Percentiles rank a stretch among this genome's conserved stretches.
phyloP scores from a whole-genome alignment of 176 grass and related monocot species.

The Chrysopogon serrulatus region DNA sequence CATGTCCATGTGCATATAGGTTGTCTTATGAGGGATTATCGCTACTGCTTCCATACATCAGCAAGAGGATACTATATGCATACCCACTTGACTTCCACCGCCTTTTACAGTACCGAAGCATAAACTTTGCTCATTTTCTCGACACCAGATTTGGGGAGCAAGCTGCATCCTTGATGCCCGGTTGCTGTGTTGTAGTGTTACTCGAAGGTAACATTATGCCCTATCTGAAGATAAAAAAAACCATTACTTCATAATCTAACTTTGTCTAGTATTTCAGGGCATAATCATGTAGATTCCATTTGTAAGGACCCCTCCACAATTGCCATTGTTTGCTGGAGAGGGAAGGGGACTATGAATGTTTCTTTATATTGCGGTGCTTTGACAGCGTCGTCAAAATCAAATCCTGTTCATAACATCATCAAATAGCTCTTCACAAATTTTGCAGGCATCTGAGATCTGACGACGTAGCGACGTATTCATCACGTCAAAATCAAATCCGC shows the following conservation, averaged over 20 bases:
- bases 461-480: no score
- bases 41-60: conserved; percentile 69
- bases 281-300: conserved; percentile 13
- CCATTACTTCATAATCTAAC: background rate
- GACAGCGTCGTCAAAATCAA: no score
- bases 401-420: no score
- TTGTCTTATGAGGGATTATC: conserved; percentile 81
- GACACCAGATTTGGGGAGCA: conserved; percentile 47
- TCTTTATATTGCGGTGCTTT: no score
- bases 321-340: conserved; percentile 97
- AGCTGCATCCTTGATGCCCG: conserved; percentile 50
- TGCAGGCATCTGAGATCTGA: background rate
- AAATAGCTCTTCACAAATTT: no score
- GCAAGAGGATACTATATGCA: conserved; percentile 60
- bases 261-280: conserved; percentile 29
- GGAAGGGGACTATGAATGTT: conserved; percentile 73
- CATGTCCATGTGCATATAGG: conserved; percentile 66
- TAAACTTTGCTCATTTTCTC: conserved; percentile 66
- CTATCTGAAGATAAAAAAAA: background rate
- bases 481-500: no score
- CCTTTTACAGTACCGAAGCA: conserved; percentile 60
- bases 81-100: conserved; percentile 58
- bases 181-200: conserved; percentile 78
- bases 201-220: conserved; percentile 45
- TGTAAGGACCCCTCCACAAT: conserved; percentile 49